Evolutionary conservation across 2,329 filamentous ascomycete species (phyloP).

Genomic region (Lithohypha guttulata): DNA sequence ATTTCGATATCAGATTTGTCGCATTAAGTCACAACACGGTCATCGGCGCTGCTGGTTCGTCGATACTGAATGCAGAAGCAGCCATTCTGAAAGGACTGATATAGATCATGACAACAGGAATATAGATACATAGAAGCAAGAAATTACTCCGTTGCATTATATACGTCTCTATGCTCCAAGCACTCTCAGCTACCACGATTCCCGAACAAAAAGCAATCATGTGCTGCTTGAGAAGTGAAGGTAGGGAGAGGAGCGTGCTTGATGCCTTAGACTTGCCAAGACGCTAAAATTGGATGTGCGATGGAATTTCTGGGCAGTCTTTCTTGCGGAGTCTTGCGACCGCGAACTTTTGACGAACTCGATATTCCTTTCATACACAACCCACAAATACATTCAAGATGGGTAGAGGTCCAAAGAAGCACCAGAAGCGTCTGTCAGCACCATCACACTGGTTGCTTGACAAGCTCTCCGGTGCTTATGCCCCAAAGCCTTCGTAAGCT

Average conservation of each 20-base stretch:
- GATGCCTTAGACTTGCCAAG: not conserved
- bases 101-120: no score
- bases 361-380: slow-evolving; percentile 8
- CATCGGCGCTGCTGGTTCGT: slow-evolving; percentile 91
- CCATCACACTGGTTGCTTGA: slow-evolving; percentile 99
- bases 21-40: slow-evolving; percentile 86
- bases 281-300: not conserved
- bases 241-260: no score
- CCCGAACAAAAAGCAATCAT: no score
- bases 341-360: not conserved
- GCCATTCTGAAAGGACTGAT: slow-evolving; percentile 81
- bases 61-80: slow-evolving; percentile 87
- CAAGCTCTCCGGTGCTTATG: slow-evolving; percentile 90
- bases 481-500: slow-evolving; percentile 49
- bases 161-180: no score
- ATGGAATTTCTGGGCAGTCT: not conserved
- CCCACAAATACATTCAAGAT: slow-evolving; percentile 32
- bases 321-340: not conserved
- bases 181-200: no score
- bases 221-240: not conserved
- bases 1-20: slow-evolving; percentile 93
- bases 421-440: slow-evolving; percentile 99
- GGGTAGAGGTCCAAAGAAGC: slow-evolving; percentile 70
- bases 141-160: no score
- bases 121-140: no score